phyloP scores from a whole-genome alignment of 2,329 filamentous ascomycete genomes.

The Diaporthe eres region DNA sequence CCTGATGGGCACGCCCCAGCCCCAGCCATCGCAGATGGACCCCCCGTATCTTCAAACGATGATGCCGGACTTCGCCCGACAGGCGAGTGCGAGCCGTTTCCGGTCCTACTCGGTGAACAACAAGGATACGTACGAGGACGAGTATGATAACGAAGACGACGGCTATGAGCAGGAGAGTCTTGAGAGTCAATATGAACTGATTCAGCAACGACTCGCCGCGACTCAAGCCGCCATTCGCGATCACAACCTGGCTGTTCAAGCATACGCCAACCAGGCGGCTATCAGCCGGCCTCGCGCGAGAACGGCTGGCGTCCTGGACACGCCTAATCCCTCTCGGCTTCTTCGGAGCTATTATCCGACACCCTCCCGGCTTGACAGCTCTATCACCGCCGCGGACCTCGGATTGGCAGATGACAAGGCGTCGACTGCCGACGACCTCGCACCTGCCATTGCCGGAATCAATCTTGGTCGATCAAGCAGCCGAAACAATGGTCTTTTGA shows the following conservation, averaged over 20 bases:
- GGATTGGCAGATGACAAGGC: slow-evolving; percentile 81
- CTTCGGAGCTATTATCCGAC: slow-evolving; percentile 82
- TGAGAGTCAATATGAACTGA: slow-evolving; percentile 72
- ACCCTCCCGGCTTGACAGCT: slow-evolving; percentile 80
- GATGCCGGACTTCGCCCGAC: slow-evolving; percentile 78
- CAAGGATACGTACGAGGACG: slow-evolving; percentile 95
- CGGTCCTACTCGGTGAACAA: slow-evolving; percentile 99
- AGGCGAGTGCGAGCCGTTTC: slow-evolving; percentile 87
- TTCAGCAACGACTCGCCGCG: slow-evolving; percentile 73
- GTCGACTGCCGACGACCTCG: slow-evolving; percentile 76
- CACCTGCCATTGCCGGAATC: slow-evolving; percentile 86
- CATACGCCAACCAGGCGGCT: slow-evolving; percentile 87
- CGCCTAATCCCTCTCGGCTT: slow-evolving; percentile 72
- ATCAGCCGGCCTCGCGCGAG: slow-evolving; percentile 87
- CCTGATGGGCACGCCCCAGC: slow-evolving; percentile 92
- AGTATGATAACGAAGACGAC: slow-evolving; percentile 78
- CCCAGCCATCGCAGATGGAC: slow-evolving; percentile 79
- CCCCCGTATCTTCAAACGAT: slow-evolving; percentile 83
- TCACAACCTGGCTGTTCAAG: slow-evolving; percentile 94
- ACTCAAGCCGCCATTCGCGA: slow-evolving; percentile 83
- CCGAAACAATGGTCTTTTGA: slow-evolving; percentile 76
- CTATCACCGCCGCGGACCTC: slow-evolving; percentile 82
- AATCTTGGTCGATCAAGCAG: slow-evolving; percentile 77
- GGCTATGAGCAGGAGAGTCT: slow-evolving; percentile 68
- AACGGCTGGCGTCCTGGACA: slow-evolving; percentile 89